Base-by-base conservation (phyloP, 352 stramenopile genomes). In the Phytophthora ramorum region DNA sequence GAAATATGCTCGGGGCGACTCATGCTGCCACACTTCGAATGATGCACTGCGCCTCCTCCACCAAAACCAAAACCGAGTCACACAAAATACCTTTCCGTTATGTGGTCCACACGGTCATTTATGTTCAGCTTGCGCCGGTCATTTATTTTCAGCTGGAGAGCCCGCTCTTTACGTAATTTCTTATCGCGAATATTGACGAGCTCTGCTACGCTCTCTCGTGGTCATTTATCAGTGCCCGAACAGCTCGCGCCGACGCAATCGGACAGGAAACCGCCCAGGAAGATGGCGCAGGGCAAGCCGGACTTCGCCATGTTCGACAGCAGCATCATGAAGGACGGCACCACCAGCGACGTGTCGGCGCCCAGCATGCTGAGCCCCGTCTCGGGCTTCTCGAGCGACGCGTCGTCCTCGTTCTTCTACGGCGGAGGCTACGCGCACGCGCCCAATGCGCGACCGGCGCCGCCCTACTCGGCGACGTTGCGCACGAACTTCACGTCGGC, bases 1-100 rank as follows among this genome's bases (percentile, higher is more conserved):
- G 82, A 90, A 48, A 95, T 89, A 66, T 96, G 88, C 69, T 96
- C 88, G 43, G 88, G 88, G 65, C 88, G 88, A 82, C 88, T 96
- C 88, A 96, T 96, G 47, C 7, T 58, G 45, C 37, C 38, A n/a
- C 32, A n/a, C 41, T 32, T 47, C 37, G 24, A 46, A 49, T 58
- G 52, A 55, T 60, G 24, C 38, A 69, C 52, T 63, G 51, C 61
- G 52, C 52, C 60, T 69, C 61, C 51, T 56, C 60, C 60, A 68
- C 52, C 61, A 69, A 63, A 45, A 22, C 38, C 13, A 20, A 22
- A 8, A 3, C 4, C n/a, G 34, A 7, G 38, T 45, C 8, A 45
- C 38, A 17, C n/a, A n/a, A n/a, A n/a, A n/a, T n/a, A n/a, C n/a
- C n/a, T 45, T 7, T 45, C 38, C 4, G 38, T 45, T 45, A 45